These are phyloP conservation scores for Trichoderma sp. DNA, from an alignment of 2,329 filamentous ascomycete species.

Conservation along the genomic window DNA sequence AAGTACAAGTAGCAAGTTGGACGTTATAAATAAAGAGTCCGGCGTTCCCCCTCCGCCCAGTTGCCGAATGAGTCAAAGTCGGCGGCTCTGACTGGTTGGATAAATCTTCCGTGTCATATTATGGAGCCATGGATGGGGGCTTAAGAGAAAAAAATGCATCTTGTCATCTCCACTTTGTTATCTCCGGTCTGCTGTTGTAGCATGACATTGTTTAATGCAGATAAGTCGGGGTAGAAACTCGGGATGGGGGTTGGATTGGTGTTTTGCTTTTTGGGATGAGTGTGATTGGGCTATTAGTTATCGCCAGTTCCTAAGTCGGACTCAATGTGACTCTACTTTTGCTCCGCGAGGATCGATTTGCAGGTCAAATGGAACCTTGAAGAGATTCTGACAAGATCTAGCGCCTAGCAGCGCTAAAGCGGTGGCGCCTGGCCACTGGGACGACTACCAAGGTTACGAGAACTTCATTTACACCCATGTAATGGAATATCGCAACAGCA, in stretches of 20 bases:
- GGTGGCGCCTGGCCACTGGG: neutral
- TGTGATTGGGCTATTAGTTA: neutral
- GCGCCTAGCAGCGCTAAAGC: neutral
- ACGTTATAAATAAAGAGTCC: neutral
- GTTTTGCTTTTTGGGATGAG: neutral
- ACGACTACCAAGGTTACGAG: neutral
- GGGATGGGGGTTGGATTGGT: neutral
- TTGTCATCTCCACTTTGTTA: neutral
- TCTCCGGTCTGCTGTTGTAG: neutral
- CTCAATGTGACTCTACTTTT: neutral
- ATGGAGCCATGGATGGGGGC: neutral
- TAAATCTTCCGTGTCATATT: neutral
- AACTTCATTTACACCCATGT: neutral
- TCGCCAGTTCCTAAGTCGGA: neutral
- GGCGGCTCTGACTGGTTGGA: neutral
- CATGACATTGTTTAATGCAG: neutral
- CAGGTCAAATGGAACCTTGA: too few species aligned
- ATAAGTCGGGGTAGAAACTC: neutral
- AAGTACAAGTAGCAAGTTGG: neutral
- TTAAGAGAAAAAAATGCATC: neutral
- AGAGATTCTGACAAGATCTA: neutral
- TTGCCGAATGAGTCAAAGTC: conserved; percentile 20
- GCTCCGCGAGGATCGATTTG: too few species aligned
- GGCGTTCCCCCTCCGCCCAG: neutral
- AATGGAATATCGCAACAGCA: too few species aligned